These are phyloP conservation scores for Metschnikowia drakensbergensis DNA, from an alignment of 805 yeast genomes.

Conservation along the genomic window DNA sequence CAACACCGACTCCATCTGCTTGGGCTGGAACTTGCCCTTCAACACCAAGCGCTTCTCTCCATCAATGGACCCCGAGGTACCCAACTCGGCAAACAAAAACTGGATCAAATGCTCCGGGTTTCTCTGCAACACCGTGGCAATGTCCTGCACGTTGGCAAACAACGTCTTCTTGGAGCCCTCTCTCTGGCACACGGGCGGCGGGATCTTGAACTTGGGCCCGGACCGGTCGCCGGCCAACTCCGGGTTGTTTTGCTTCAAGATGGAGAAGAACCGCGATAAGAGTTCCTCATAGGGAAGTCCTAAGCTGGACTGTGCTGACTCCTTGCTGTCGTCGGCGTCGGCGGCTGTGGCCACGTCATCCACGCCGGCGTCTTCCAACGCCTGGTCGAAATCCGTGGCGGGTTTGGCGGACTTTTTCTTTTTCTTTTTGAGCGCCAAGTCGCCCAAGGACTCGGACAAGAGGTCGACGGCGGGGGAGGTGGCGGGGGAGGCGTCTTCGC, in stretches of 20 bases:
- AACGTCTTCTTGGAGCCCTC: constrained; percentile 97
- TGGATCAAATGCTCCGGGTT: constrained; percentile 96
- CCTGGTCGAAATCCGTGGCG: constrained; percentile 81
- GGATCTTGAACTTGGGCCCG: constrained; percentile 89
- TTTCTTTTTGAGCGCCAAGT: constrained; percentile 64
- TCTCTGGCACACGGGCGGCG: constrained; percentile 95
- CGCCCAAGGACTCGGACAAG: constrained; percentile 36
- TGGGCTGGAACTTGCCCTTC: constrained; percentile 97
- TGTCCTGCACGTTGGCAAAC: constrained; percentile 93
- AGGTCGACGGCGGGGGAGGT: constrained; percentile 29
- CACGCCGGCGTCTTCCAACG: constrained; percentile 86
- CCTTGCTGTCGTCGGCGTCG: constrained; percentile 21
- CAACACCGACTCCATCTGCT: constrained; percentile 93
- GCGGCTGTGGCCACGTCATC: constrained; percentile 39
- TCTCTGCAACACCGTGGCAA: constrained; percentile 90
- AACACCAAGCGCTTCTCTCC: constrained; percentile 96
- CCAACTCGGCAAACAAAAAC: constrained; percentile 95
- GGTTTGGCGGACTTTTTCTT: constrained; percentile 57
- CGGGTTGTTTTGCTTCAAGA: constrained; percentile 90
- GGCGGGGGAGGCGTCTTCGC: constrained; percentile 17
- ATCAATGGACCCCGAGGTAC: constrained; percentile 98
- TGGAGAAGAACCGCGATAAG: constrained; percentile 78
- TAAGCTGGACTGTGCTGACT: constrained; percentile 32
- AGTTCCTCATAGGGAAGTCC: constrained; percentile 75
- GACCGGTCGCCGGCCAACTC: constrained; percentile 96